Evolutionary conservation across 306 rosid genomes (phyloP).

Genomic region (Bauhinia variegata): DNA sequence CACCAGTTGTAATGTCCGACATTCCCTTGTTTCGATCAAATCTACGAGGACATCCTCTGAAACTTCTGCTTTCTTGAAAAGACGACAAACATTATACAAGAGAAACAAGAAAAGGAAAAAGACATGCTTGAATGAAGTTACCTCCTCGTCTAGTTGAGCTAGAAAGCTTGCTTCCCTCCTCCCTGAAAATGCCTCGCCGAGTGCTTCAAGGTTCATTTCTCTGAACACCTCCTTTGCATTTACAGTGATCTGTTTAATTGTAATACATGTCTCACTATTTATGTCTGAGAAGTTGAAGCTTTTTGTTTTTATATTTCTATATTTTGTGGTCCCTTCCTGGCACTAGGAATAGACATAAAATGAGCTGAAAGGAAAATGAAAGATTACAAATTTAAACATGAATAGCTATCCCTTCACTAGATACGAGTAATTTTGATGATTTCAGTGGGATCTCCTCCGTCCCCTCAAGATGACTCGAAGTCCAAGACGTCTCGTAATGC

Average conservation of each 20-base stretch:
- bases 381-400: no score
- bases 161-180: background rate
- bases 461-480: background rate
- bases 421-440: background rate
- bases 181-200: conserved; percentile 35
- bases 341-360: background rate
- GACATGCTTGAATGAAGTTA: no score
- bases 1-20: conserved; percentile 31
- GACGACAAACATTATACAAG: no score
- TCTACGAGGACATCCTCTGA: conserved; percentile 23
- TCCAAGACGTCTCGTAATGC: conserved; percentile 21
- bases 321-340: background rate
- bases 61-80: background rate
- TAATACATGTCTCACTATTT: no score
- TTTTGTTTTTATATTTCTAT: background rate
- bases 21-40: conserved; percentile 42
- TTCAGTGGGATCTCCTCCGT: conserved; percentile 45
- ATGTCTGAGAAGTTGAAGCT: no score
- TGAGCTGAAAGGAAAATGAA: background rate
- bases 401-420: background rate
- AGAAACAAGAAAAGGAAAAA: no score
- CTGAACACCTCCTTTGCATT: no score
- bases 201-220: conserved; percentile 37
- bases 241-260: no score
- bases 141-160: no score